Evolutionary conservation across 257 asterid genomes (phyloP), one percentile per base, ranked within the genome.

Genomic region (Solanum chiquidenum): DNA sequence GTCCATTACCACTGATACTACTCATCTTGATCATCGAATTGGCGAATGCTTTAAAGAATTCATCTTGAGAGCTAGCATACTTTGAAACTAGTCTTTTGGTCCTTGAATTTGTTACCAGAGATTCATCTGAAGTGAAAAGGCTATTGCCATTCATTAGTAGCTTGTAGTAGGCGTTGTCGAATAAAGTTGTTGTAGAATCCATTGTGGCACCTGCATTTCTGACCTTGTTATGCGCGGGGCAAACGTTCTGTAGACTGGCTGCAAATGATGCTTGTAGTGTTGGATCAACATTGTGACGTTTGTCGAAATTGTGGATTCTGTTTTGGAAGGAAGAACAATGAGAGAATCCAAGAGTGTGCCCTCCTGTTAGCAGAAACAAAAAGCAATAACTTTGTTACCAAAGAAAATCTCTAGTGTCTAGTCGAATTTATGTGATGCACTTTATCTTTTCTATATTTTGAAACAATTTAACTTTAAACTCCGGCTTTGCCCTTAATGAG

Each of bases 241-340:
- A 95, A 9, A 90, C 90, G 40, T 87, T 88, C 86, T 88, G 92
- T 23, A 96, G 86, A 25, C 90, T 89, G 73, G 91, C 90, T 7
- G 98, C 98, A 66, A 95, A 94, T 7, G 96, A 92, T 12, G 92
- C 88, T 27, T 92, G 89, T 90, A 94, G 7, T 5, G 96, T 87
- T 0, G 99, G 98, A 52, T 96, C 98, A 16, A 95, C 88, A 40
- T 91, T 90, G 12, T 80, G 90, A 35, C 31, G 76, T 18, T 31
- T 80, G 92, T 88, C 91, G 89, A 96, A 96, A 55, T 91, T 92
- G 92, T 95, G 96, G 94, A 96, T 94, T 87, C 98, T 91, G 87
- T 95, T 96, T 83, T 95, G 95, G 95, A 96, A 95, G 9, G 98
- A 96, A 34, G 95, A 94, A 66, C 99, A 96, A 72, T 94, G 99